Base-by-base conservation (phyloP, 129 eudicot genomes). In the Mikania micrantha region DNA sequence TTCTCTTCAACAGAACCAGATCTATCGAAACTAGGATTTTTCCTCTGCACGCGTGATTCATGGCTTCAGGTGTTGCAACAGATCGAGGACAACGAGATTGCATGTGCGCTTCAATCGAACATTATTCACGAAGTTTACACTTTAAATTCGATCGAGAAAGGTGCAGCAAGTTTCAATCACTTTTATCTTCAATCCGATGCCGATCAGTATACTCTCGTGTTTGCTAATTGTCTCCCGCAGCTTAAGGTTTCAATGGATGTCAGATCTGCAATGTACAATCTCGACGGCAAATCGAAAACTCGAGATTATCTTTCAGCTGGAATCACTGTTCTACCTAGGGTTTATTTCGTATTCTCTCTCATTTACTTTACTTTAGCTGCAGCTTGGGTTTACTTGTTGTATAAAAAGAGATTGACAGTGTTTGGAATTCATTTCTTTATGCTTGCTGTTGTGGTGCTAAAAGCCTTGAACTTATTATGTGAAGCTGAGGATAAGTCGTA, bases 251-350 rank as follows among this genome's bases (percentile, higher is more conserved):
- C 90, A 12, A 90, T 90, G 96, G 64, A 77, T 5, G 88, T 90
- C 7, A 81, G 78, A 15, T 81, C 96, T 3, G 85, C 81, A 0
- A 84, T 90, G 90, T 90, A 86, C 66, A 90, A 90, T 48, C 77
- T 90, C 60, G 90, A 86, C 2, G 85, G 80, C 3, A 75, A 52
- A 52, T 39, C 64, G 25, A 61, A 56, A 5, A 35, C 72, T 19
- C 85, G 80, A 3, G 97, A 90, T 71, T 86, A 84, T 61, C 77
- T 90, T n/a, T 82, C 95, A 3, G 95, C 91, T 7, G 97, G 97
- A 12, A 74, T 74, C 4, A 90, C 95, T 0, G 13, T 78, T 4
- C 75, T 86, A 7, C 97, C 97, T 0, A 58, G 75, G 82, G 71
- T 84, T 64, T 86, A 84, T 48, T 90, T 84, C 81, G 4, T 82